These are phyloP conservation scores for Tetraselmis chui DNA, from an alignment of 139 green algal genomes.

Conservation along the genomic window DNA sequence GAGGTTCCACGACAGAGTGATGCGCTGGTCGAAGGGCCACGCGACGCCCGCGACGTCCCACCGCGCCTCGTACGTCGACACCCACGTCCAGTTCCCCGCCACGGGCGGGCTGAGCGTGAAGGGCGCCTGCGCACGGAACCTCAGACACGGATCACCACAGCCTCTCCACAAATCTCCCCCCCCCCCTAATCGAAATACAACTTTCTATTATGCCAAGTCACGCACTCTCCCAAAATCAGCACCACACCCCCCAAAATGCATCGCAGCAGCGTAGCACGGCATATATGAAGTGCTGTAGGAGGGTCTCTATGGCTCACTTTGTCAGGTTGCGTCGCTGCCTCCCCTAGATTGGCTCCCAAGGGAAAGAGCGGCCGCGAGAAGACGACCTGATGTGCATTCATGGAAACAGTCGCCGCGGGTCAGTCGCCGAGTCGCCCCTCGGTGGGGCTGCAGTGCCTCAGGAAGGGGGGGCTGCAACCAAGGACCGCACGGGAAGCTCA, in stretches of 20 bases:
- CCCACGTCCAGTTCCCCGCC: not conserved
- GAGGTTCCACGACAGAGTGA: not conserved
- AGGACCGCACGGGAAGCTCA: not conserved
- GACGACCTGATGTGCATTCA: not conserved
- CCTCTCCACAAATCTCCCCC: no score
- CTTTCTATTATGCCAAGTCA: not conserved
- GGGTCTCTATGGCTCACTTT: no score
- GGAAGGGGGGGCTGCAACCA: not conserved
- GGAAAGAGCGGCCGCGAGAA: not conserved
- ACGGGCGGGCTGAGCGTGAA: not conserved
- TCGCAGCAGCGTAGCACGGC: no score
- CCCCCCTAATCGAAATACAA: not conserved
- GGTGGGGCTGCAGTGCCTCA: no score
- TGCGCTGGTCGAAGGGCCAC: not conserved
- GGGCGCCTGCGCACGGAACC: not conserved
- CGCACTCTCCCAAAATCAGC: no score
- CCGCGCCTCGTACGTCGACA: not conserved
- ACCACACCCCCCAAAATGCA: not conserved
- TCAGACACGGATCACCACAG: no score
- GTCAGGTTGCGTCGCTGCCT: not conserved
- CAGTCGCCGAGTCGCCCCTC: no score
- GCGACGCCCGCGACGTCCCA: not conserved
- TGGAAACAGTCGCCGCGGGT: no score
- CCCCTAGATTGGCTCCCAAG: not conserved
- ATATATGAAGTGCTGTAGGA: no score